A percentile compares a stretch with the other conserved stretches of the same genome.
These are phyloP conservation scores for Neophaeococcomyces aloes DNA, from an alignment of 2,329 filamentous ascomycete genomes.

Conservation along the genomic window DNA sequence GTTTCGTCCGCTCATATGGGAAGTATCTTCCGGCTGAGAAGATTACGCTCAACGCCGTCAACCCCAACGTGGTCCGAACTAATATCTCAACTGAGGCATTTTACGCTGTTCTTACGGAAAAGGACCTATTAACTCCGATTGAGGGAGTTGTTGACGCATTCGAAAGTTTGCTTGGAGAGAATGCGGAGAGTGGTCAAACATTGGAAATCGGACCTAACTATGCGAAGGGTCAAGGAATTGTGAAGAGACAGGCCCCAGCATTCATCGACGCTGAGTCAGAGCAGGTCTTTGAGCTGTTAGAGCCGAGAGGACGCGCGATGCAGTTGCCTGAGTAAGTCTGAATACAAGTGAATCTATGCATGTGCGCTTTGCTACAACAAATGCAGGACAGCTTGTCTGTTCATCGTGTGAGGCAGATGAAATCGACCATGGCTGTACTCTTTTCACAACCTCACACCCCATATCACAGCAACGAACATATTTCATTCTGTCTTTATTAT, in stretches of 20 bases:
- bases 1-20: slow-evolving; percentile 33
- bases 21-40: slow-evolving; percentile 30
- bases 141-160: slow-evolving; percentile 31
- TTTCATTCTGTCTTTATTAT: too few species aligned
- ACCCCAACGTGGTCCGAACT: slow-evolving; percentile 33
- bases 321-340: slow-evolving; percentile 15
- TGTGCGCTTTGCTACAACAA: too few species aligned
- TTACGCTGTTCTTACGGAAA: slow-evolving; percentile 30
- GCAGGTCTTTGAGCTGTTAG: slow-evolving; percentile 12
- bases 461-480: too few species aligned
- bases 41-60: slow-evolving; percentile 35
- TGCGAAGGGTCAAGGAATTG: slow-evolving; percentile 13
- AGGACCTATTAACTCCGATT: too few species aligned
- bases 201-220: slow-evolving; percentile 32
- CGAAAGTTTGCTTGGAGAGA: slow-evolving; percentile 27
- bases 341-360: too few species aligned
- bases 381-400: too few species aligned
- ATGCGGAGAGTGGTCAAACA: slow-evolving; percentile 31
- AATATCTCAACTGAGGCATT: slow-evolving; percentile 29
- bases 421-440: too few species aligned
- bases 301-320: slow-evolving; percentile 10
- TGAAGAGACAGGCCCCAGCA: slow-evolving; percentile 7
- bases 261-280: slow-evolving; percentile 15
- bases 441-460: too few species aligned
- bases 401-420: too few species aligned